Evolutionary conservation across 2,329 filamentous ascomycete genomes (phyloP).

Genomic region (Scedosporium dehoogii): DNA sequence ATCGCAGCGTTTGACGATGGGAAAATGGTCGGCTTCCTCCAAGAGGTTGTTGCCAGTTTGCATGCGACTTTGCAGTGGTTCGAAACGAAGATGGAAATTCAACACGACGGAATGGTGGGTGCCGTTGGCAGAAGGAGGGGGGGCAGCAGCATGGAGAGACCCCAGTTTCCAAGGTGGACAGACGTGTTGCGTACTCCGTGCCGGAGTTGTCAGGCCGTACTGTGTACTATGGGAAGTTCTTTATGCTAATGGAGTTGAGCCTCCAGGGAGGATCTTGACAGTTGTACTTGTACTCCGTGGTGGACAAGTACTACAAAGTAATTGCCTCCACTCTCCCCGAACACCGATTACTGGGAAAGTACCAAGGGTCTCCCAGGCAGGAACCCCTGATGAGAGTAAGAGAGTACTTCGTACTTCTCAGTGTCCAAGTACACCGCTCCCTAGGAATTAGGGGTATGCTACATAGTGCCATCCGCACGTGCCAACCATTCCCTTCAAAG

Average conservation of each 20-base stretch:
- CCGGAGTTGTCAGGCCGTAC: neutral
- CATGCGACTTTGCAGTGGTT: neutral
- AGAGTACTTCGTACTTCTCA: no score
- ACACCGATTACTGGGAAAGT: no score
- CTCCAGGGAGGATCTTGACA: no score
- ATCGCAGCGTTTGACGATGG: neutral
- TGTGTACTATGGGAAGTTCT: neutral
- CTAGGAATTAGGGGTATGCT: neutral
- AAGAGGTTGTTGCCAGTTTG: neutral
- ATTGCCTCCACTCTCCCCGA: no score
- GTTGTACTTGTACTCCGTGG: no score
- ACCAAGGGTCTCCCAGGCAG: no score
- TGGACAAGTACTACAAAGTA: no score
- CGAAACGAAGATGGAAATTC: neutral
- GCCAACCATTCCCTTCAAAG: neutral
- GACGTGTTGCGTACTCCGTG: neutral
- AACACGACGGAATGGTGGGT: slow-evolving; percentile 1
- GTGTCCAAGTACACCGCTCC: neutral
- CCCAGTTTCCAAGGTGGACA: neutral
- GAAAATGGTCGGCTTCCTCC: neutral
- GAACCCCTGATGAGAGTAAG: no score
- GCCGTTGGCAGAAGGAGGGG: slow-evolving; percentile 3
- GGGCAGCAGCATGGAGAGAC: neutral
- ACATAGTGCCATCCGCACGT: neutral
- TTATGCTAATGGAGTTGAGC: neutral